Conservation (phyloP, 371 early-diverging fungal species). For the Actinomortierella wolfii region DNA sequence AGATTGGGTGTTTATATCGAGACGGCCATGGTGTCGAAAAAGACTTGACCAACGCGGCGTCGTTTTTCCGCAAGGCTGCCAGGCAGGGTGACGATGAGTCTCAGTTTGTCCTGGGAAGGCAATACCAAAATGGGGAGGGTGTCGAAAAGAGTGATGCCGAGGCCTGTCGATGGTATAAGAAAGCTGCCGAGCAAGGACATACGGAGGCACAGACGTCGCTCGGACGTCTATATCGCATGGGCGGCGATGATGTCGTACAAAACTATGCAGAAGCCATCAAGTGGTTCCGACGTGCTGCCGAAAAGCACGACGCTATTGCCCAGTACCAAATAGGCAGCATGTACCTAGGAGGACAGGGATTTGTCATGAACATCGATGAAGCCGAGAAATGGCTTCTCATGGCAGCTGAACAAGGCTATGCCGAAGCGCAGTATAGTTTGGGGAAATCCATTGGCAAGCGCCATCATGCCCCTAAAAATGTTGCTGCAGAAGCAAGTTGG, state of each 20-base stretch:
- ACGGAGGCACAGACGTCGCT: slow-evolving; percentile 75
- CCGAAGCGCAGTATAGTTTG: no score
- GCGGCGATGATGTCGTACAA: slow-evolving; percentile 76
- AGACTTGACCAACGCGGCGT: slow-evolving; percentile 66
- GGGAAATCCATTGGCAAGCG: slow-evolving; percentile 58
- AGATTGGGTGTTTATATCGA: slow-evolving; percentile 87
- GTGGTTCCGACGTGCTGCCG: slow-evolving; percentile 69
- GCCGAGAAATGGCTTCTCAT: no score
- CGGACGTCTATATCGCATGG: slow-evolving; percentile 77
- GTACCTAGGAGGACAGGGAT: no score
- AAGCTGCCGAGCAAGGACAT: slow-evolving; percentile 80
- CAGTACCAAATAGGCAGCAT: no score
- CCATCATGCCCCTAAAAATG: slow-evolving; percentile 69
- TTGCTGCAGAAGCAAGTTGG: slow-evolving; percentile 72
- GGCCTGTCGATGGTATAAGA: slow-evolving; percentile 82
- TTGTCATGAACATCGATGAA: no score
- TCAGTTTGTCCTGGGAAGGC: slow-evolving; percentile 85
- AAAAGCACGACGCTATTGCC: slow-evolving; percentile 77
- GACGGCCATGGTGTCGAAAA: slow-evolving; percentile 79
- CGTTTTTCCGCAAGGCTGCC: no score
- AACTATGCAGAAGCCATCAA: slow-evolving; percentile 70
- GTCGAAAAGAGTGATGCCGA: slow-evolving; percentile 56
- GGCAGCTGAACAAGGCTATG: no score
- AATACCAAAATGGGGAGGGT: slow-evolving; percentile 86
- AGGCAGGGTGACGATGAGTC: no score